phyloP scores from a whole-genome alignment of 2,329 filamentous ascomycete species.

The Fusarium proliferatum region DNA sequence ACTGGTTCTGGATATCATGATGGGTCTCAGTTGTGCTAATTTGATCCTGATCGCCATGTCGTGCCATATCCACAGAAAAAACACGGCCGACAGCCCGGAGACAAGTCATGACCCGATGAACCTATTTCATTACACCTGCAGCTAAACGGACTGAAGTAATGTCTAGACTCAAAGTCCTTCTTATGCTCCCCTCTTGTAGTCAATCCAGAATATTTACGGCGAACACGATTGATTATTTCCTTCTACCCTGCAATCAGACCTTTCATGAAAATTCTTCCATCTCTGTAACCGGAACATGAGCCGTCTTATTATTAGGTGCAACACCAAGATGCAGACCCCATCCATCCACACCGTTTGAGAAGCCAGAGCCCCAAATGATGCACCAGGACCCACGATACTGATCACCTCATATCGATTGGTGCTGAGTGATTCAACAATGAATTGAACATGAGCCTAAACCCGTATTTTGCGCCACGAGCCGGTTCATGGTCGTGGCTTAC shows the following conservation, averaged over 20 bases:
- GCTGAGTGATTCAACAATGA: neutral
- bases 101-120: conserved; percentile 1
- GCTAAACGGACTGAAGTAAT: neutral
- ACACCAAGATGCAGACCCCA: conserved; percentile 12
- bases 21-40: conserved; percentile 28
- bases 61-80: conserved; percentile 15
- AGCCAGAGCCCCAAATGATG: conserved; percentile 5
- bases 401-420: conserved; percentile 46
- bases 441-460: neutral
- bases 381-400: conserved; percentile 28
- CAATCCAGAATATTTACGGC: neutral
- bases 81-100: conserved; percentile 16
- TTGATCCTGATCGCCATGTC: neutral
- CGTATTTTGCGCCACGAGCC: neutral
- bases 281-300: conserved; percentile 17
- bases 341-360: conserved; percentile 21
- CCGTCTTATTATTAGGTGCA: conserved; percentile 2
- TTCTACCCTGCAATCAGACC: neutral
- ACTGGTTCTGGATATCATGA: conserved; percentile 19
- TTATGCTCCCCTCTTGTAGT: neutral
- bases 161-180: neutral
- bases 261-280: neutral
- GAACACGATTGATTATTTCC: neutral
- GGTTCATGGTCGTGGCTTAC: neutral
- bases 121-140: neutral